Evolutionary conservation across 2,329 filamentous ascomycete species (phyloP), one percentile per base, ranked within the genome.

Genomic region (Achaetomium macrosporum): DNA sequence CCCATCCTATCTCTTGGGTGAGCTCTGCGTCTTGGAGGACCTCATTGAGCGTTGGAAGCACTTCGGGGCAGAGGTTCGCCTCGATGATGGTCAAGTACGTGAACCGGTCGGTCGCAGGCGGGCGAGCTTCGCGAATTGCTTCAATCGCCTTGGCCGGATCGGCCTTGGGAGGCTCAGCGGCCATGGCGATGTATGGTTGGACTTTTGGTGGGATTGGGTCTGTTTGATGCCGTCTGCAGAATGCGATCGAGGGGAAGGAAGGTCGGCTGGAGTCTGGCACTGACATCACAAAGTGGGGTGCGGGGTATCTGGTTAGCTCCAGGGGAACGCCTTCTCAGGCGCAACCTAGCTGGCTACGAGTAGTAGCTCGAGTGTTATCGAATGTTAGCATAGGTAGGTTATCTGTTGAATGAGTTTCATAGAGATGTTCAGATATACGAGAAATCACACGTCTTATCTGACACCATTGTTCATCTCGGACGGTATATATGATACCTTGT

Each of bases 1-100:
- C 88, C 88, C 88, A 93, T 46, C 88, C 88, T 62, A 92, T 90
- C 52, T 89, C 85, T 55, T 79, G 80, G 2, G 87, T 88, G 52
- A 91, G 65, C 76, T 83, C 53, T 81, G 90, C 64, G 78, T 90
- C 63, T 53, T 70, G 63, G 42, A 69, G 60, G 41, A 71, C 81
- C 19, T 84, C 76, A 60, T 89, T 79, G 42, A 92, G 75, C 3
- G 79, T 72, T 1, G 86, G 84, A 41, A 92, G 73, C 55, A 85
- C 76, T 54, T 84, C 82, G 16, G 81, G 76, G 5, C 78, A 82
- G 42, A 90, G 74, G 60, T 87, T 85, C 68, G 87, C 82, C 67
- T 90, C 85, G 63, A 92, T 73, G 57, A 91, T 83, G 51, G 87
- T 90, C 50, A 91, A 78, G 68, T 90, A 92, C 19, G 86, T 90